Percentiles rank a stretch among this genome's conserved stretches.
Conservation (phyloP, 768 basidiomycete species). For the Leccinellum rugosiceps region DNA sequence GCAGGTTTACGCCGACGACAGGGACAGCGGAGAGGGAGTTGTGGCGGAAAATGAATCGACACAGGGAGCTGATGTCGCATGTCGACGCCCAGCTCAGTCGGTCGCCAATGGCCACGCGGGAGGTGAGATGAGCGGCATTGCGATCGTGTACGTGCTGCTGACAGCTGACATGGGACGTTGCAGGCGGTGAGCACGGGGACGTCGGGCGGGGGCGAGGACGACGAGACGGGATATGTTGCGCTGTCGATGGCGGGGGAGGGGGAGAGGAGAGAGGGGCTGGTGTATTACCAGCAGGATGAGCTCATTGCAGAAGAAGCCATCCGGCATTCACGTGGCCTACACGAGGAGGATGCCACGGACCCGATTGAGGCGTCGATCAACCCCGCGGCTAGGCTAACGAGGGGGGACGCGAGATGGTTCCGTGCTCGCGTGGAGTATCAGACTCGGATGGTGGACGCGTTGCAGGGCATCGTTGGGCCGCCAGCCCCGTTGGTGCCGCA, state of each 20-base stretch:
- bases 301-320: conserved; percentile 48
- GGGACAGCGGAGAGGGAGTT: conserved; percentile 14
- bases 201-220: conserved; percentile 41
- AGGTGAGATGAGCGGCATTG: conserved; percentile 35
- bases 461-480: conserved; percentile 47
- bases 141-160: not conserved
- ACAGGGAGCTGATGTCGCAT: conserved; percentile 51
- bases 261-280: conserved; percentile 22
- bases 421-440: conserved; percentile 46
- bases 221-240: conserved; percentile 52
- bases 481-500: conserved; percentile 43
- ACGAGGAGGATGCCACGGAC: conserved; percentile 31
- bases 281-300: conserved; percentile 42
- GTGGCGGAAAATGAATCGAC: conserved; percentile 29
- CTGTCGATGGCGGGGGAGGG: conserved; percentile 29
- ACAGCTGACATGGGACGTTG: conserved; percentile 9
- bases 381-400: conserved; percentile 26
- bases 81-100: conserved; percentile 50
- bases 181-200: conserved; percentile 18
- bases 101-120: conserved; percentile 31
- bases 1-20: conserved; percentile 20
- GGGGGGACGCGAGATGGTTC: conserved; percentile 21
- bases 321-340: conserved; percentile 45
- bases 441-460: conserved; percentile 39
- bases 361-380: conserved; percentile 35